Evolutionary conservation across 2,329 filamentous ascomycete genomes (phyloP), one percentile per base, ranked within the genome.

Genomic region (Metarhizium anisopliae): DNA sequence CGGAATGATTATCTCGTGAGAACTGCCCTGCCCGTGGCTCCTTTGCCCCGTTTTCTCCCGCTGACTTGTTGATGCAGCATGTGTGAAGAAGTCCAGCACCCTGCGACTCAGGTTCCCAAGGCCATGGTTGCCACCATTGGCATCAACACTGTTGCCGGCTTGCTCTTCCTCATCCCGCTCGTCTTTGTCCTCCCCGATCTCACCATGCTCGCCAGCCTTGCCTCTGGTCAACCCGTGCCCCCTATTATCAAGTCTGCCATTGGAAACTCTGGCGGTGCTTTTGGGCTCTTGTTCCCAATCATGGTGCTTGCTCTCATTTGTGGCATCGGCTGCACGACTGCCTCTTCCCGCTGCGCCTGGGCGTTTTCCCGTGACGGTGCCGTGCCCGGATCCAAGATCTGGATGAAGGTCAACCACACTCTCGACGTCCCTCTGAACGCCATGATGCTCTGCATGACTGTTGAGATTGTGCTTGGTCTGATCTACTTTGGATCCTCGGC

Each of bases 1-100:
- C 0, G 87, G 87, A 70, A 90, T 90, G 87, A 86, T 90, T 57
- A 86, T 90, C 67, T 87, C 83, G 83, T 86, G 72, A 77, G 82
- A 76, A 43, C n/a, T n/a, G 4, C 20, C 16, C 18, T 36, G 10
- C 35, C 8, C 20, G 2, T 51, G 58, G 32, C 56, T 43, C 40
- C 29, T 16, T 30, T 51, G 43, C 51, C 55, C 55, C 11, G 1
- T 50, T 51, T 7, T 11, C 32, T 11, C 7, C 5, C 3, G 25
- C 47, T 52, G 5, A 32, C 42, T 43, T 14, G 7, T 10, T 20
- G 6, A 6, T 13, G 42, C 58, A 86, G 81, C 59, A 89, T 89
- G 86, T 88, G 84, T 63, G 86, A 90, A 70, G 86, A 89, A 68
- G 85, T 88, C 13, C 76, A 79, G 65, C 72, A 82, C 51, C 86